Evolutionary conservation across 768 basidiomycete genomes (phyloP), one percentile per base, ranked within the genome.

Genomic region (Sporobolomyces pararoseus): DNA sequence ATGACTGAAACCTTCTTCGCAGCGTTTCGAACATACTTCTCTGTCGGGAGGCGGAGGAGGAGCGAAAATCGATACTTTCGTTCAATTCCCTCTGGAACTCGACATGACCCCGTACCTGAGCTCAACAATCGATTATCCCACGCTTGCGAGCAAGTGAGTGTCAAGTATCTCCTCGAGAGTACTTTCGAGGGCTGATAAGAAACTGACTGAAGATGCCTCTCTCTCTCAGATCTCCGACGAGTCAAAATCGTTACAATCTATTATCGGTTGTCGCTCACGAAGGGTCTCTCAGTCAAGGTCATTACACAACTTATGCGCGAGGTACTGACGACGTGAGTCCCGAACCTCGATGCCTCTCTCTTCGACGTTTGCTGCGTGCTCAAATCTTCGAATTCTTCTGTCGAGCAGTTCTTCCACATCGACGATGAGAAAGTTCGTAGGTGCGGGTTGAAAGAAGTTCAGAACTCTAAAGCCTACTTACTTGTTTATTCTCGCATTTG

Each of bases 251-350:
- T 55, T 97, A 94, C 77, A 90, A 95, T 77, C 85, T 97, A 4
- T 91, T 93, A 76, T 88, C 90, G 31, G 91, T 96, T 46, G 88
- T 98, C 68, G 92, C 90, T 74, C 93, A 97, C 78, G 91, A 96
- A 79, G 94, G 94, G 7, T 88, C 89, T 78, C 86, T 96, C 78
- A 88, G 94, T 78, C 68, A 73, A 32, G 95, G 94, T 0, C 95
- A 98, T 76, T 98, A 96, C 79, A 92, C 89, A 34, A 89, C 88
- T 78, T 93, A 84, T 78, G 88, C 89, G 21, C 84, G 90, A 31
- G 91, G 86, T 75, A 85, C 88, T 65, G 89, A 95, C 76, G 91
- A 92, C 81, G 89, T 90, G 73, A 69, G 88, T 81, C 10, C 9
- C 39, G 9, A 9, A 17, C 39, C 10, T 42, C 39, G 39, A 9